phyloP scores from a whole-genome alignment of 495 filamentous ascomycete genomes.

The Hypomontagnella submonticulosa region DNA sequence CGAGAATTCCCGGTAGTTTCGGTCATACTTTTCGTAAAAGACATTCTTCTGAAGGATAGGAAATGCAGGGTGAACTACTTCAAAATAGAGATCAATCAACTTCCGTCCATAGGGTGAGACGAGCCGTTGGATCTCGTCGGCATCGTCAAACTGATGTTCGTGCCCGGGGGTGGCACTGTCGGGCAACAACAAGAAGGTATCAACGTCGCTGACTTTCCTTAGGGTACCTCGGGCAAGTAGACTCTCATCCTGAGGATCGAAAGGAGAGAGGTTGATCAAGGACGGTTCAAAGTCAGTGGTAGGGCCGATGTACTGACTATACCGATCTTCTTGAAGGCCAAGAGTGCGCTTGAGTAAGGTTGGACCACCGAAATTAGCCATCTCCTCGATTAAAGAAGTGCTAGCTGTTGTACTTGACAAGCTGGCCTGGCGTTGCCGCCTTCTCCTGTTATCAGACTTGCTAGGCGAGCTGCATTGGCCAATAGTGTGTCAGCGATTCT shows the following conservation, averaged over 20 bases:
- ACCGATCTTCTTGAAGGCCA: slow-evolving; percentile 70
- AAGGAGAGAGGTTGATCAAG: slow-evolving; percentile 75
- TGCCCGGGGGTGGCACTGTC: slow-evolving; percentile 71
- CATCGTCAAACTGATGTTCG: slow-evolving; percentile 69
- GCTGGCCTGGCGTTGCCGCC: slow-evolving; percentile 63
- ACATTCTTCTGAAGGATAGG: slow-evolving; percentile 89
- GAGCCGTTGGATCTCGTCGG: slow-evolving; percentile 83
- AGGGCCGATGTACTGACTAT: slow-evolving; percentile 72
- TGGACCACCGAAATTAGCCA: slow-evolving; percentile 70
- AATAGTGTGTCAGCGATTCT: slow-evolving; percentile 57
- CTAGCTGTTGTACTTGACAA: slow-evolving; percentile 64
- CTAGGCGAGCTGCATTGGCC: slow-evolving; percentile 61
- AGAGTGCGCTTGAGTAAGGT: slow-evolving; percentile 72
- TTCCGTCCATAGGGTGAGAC: slow-evolving; percentile 84
- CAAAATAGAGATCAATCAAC: slow-evolving; percentile 88
- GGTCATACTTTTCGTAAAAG: slow-evolving; percentile 85
- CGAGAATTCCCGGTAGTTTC: slow-evolving; percentile 79
- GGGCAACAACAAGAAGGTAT: slow-evolving; percentile 84
- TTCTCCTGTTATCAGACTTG: slow-evolving; percentile 63
- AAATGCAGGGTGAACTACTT: slow-evolving; percentile 87
- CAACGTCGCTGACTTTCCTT: slow-evolving; percentile 81
- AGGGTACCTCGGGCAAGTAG: slow-evolving; percentile 73
- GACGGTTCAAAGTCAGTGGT: slow-evolving; percentile 79
- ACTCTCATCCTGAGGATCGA: slow-evolving; percentile 78
- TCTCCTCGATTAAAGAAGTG: slow-evolving; percentile 67